A percentile compares a stretch with the other conserved stretches of the same genome.
phyloP scores from a whole-genome alignment of 2,329 filamentous ascomycete genomes.

The Fusarium newnesense region DNA sequence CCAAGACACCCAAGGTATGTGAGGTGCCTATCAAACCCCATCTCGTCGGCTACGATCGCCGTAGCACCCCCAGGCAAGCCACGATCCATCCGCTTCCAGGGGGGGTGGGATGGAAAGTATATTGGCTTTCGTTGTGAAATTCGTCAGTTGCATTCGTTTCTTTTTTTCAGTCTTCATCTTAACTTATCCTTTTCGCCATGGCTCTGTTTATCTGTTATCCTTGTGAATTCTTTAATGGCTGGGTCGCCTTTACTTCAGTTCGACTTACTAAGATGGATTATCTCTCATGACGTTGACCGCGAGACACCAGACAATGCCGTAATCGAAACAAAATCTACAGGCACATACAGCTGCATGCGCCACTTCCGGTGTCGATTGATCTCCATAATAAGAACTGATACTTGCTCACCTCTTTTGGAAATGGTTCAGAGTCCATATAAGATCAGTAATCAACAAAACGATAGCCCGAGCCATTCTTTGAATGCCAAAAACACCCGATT shows the following conservation, averaged over 20 bases:
- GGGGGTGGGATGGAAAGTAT: neutral
- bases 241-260: neutral
- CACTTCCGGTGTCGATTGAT: conserved; percentile 12
- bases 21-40: neutral
- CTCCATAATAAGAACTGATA: neutral
- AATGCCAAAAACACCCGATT: neutral
- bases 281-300: neutral
- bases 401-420: neutral
- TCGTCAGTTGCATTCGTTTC: neutral
- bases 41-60: conserved; percentile 8
- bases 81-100: conserved; percentile 25
- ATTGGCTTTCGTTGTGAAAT: neutral
- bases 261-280: neutral
- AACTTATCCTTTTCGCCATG: neutral
- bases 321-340: neutral
- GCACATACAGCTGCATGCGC: neutral
- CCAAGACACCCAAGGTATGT: neutral
- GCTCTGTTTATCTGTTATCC: neutral
- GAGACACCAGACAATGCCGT: neutral
- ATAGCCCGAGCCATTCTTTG: neutral
- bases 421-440: neutral
- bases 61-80: conserved; percentile 5
- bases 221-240: neutral
- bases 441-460: neutral
- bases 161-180: neutral